phyloP scores from a whole-genome alignment of 208 protist species.

The Wallacemonas sp. region DNA sequence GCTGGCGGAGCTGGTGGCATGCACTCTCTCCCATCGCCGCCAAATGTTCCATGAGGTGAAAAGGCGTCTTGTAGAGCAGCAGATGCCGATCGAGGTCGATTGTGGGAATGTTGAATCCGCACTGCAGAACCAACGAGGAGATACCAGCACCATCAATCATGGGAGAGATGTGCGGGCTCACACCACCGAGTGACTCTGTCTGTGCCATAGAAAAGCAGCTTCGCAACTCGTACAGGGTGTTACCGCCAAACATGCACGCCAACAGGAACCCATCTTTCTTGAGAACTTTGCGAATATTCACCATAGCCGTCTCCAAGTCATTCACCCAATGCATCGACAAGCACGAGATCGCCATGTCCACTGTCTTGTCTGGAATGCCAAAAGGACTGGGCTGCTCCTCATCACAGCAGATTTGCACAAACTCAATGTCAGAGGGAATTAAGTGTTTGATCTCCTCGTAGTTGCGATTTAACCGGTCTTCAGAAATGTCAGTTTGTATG shows the following conservation, averaged over 20 bases:
- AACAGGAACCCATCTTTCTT: constrained; percentile 90
- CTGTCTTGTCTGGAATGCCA: constrained; percentile 77
- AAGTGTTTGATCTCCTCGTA: constrained; percentile 83
- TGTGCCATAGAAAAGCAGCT: constrained; percentile 87
- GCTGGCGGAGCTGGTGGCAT: constrained; percentile 69
- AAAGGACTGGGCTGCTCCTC: constrained; percentile 78
- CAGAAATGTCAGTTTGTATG: constrained; percentile 90
- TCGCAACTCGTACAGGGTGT: constrained; percentile 91
- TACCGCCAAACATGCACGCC: constrained; percentile 87
- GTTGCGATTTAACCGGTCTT: constrained; percentile 82
- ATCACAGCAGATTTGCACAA: constrained; percentile 90
- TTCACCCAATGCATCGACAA: constrained; percentile 93
- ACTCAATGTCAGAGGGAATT: constrained; percentile 79
- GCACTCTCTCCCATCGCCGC: constrained; percentile 86
- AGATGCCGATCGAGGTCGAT: constrained; percentile 91
- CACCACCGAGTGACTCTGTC: constrained; percentile 82
- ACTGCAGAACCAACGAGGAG: constrained; percentile 83
- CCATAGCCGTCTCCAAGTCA: constrained; percentile 81
- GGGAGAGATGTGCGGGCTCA: constrained; percentile 88
- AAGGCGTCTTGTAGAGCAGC: constrained; percentile 87
- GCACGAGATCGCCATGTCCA: constrained; percentile 89
- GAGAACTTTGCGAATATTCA: constrained; percentile 76
- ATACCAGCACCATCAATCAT: constrained; percentile 86
- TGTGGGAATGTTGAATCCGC: constrained; percentile 87
- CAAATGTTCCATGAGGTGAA: constrained; percentile 91